These are phyloP conservation scores for Aphanocladium album DNA, from an alignment of 2,329 filamentous ascomycete genomes.

Conservation along the genomic window DNA sequence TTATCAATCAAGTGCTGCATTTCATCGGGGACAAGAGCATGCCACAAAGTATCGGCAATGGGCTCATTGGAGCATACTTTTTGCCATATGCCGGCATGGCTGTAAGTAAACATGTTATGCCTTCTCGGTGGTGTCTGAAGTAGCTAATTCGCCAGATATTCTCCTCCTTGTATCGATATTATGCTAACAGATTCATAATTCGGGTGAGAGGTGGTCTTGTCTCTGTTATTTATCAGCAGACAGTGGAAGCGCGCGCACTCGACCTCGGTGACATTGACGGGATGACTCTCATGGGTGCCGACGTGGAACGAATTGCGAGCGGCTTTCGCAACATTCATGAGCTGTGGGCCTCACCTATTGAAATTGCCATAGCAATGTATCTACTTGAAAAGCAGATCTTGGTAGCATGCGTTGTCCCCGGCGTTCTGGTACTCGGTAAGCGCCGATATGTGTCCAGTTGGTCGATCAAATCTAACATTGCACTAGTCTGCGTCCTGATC, in stretches of 20 bases:
- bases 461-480: not conserved
- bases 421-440: conserved; percentile 28
- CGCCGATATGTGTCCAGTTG: not conserved
- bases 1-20: conserved; percentile 28
- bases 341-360: conserved; percentile 35
- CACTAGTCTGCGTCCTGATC: conserved; percentile 12
- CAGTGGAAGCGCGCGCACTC: not conserved
- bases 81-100: conserved; percentile 38
- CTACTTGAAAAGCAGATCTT: conserved; percentile 42
- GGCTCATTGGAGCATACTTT: conserved; percentile 34
- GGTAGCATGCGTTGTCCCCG: conserved; percentile 38
- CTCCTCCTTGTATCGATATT: not conserved
- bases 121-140: not conserved
- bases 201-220: not conserved
- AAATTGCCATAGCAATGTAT: conserved; percentile 40
- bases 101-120: conserved; percentile 21
- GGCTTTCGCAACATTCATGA: conserved; percentile 36
- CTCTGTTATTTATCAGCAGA: conserved; percentile 3
- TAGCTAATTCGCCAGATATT: not conserved
- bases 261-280: conserved; percentile 6
- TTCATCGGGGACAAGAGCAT: conserved; percentile 21
- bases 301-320: conserved; percentile 35
- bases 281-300: conserved; percentile 39
- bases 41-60: conserved; percentile 21
- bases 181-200: not conserved